These are phyloP conservation scores for Corymbia citriodora DNA, from an alignment of 441 rosid species.

Conservation along the genomic window DNA sequence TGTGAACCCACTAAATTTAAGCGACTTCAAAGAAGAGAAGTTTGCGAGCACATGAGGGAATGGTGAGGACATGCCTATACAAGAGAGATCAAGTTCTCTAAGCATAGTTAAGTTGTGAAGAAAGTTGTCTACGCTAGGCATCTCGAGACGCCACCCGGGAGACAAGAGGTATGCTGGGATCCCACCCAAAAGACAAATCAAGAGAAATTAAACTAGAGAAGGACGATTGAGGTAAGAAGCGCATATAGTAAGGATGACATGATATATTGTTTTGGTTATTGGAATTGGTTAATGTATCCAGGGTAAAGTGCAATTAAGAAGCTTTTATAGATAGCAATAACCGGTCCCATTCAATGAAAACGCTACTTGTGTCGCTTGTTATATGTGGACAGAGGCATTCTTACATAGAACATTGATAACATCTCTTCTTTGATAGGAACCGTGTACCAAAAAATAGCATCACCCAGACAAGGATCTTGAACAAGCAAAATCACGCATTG, in stretches of 20 bases:
- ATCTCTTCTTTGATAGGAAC: not conserved
- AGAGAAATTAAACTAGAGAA: not conserved
- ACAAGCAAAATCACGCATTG: not conserved
- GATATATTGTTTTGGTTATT: too few relatives aligned
- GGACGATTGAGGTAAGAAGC: not conserved
- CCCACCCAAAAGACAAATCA: too few relatives aligned
- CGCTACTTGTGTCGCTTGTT: not conserved
- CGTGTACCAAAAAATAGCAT: not conserved
- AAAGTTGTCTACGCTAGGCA: too few relatives aligned
- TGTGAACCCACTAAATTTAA: too few relatives aligned
- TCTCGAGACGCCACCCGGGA: too few relatives aligned
- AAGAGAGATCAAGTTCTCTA: too few relatives aligned
- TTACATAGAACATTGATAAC: not conserved
- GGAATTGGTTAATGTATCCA: too few relatives aligned
- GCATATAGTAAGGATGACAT: not conserved
- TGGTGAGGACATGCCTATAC: too few relatives aligned
- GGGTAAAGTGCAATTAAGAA: not conserved
- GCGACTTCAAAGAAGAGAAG: too few relatives aligned
- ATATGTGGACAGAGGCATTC: not conserved
- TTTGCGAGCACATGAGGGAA: too few relatives aligned
- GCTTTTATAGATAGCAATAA: not conserved
- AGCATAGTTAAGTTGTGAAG: too few relatives aligned
- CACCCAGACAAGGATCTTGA: not conserved
- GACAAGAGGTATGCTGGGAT: too few relatives aligned
- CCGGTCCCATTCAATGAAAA: not conserved